Evolutionary conservation across 352 stramenopile genomes (phyloP).

Genomic region (Phytophthora tentaculata): DNA sequence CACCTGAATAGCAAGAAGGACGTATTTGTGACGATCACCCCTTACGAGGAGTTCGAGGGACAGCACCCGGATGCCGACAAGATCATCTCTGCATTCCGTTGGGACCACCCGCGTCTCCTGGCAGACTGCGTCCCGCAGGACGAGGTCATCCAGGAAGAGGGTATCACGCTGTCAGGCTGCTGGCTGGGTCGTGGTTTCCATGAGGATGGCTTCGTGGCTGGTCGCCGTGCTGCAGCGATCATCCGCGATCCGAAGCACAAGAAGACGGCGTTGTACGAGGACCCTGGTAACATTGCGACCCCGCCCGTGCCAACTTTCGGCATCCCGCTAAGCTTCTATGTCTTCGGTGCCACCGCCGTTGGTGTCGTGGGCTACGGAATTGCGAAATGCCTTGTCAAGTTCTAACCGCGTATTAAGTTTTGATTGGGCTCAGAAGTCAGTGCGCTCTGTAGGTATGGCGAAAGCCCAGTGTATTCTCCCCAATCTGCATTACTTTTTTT

Average conservation of each 20-base stretch:
- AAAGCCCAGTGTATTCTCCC: slow-evolving; percentile 14
- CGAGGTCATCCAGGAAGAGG: slow-evolving; percentile 85
- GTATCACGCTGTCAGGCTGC: slow-evolving; percentile 80
- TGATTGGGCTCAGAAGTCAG: too few relatives aligned
- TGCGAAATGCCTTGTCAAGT: slow-evolving; percentile 62
- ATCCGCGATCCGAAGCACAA: slow-evolving; percentile 79
- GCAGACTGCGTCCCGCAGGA: slow-evolving; percentile 85
- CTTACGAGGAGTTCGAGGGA: slow-evolving; percentile 71
- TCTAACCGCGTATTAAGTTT: slow-evolving; percentile 27
- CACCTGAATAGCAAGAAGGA: slow-evolving; percentile 86
- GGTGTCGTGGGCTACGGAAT: slow-evolving; percentile 69
- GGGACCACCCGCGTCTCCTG: slow-evolving; percentile 85
- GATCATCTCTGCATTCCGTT: slow-evolving; percentile 83
- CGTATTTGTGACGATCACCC: slow-evolving; percentile 89
- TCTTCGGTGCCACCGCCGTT: slow-evolving; percentile 55
- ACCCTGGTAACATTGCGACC: slow-evolving; percentile 80
- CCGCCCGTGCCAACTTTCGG: slow-evolving; percentile 76
- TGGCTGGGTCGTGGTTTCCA: slow-evolving; percentile 89
- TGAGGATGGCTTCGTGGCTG: slow-evolving; percentile 88
- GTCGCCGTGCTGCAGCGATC: slow-evolving; percentile 77
- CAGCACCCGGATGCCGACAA: slow-evolving; percentile 54
- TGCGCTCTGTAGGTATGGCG: slow-evolving; percentile 1
- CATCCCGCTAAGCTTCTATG: slow-evolving; percentile 72
- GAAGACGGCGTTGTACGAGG: slow-evolving; percentile 78
- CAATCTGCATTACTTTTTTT: too few relatives aligned